phyloP scores from a whole-genome alignment of 305 asterid species.

The Fraxinus baroniana region DNA sequence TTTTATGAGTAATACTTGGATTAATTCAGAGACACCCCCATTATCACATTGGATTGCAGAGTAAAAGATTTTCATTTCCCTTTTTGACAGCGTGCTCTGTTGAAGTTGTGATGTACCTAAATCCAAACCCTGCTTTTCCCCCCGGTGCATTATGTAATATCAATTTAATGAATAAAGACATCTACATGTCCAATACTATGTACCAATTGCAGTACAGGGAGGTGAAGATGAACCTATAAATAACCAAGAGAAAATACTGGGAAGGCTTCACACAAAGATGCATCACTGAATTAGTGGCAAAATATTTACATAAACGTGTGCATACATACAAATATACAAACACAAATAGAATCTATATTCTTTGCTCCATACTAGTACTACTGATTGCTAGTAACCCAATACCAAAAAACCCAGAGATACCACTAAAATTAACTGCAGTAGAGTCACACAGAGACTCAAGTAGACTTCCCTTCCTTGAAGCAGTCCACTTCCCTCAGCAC shows the following conservation, averaged over 20 bases:
- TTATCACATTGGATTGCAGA: slow-evolving; percentile 10
- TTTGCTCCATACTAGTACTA: background rate
- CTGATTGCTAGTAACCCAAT: background rate
- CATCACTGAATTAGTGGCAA: background rate
- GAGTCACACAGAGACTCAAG: slow-evolving; percentile 33
- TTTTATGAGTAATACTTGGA: slow-evolving; percentile 31
- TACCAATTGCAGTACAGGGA: background rate
- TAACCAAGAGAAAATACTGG: background rate
- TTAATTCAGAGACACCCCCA: slow-evolving; percentile 33
- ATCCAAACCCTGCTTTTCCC: background rate
- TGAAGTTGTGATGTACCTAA: background rate
- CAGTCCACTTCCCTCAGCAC: slow-evolving; percentile 74
- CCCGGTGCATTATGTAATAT: background rate
- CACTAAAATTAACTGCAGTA: background rate
- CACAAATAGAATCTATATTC: background rate
- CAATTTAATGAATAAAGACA: background rate
- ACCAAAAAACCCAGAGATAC: background rate
- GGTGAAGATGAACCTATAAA: background rate
- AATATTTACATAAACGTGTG: background rate
- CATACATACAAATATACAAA: background rate
- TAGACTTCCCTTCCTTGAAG: slow-evolving; percentile 26
- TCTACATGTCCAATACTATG: background rate
- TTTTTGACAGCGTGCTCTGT: background rate
- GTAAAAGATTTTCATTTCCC: background rate
- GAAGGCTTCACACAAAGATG: background rate